phyloP scores from a whole-genome alignment of 345 rosid genomes.

The Lagerstroemia speciosa region DNA sequence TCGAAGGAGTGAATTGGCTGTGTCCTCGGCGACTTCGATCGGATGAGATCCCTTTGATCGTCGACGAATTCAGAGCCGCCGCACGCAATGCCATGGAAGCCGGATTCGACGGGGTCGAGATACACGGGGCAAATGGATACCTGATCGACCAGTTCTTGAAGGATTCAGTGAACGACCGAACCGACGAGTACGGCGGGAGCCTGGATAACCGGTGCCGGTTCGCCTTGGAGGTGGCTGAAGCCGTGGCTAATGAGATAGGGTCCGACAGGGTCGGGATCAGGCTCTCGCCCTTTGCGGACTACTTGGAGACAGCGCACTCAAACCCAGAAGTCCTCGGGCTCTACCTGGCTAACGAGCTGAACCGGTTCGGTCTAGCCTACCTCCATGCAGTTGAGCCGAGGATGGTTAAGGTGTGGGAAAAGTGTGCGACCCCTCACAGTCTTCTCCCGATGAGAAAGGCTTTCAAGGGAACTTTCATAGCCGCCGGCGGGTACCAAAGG shows the following conservation, averaged over 20 bases:
- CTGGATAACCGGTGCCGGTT: constrained; percentile 18
- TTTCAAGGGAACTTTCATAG: too few relatives aligned
- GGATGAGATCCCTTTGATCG: constrained; percentile 29
- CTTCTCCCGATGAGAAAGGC: not conserved
- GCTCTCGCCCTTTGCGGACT: constrained; percentile 14
- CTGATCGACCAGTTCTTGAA: constrained; percentile 44
- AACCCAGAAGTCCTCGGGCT: constrained; percentile 22
- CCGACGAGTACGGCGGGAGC: constrained; percentile 26
- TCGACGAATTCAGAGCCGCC: constrained; percentile 37
- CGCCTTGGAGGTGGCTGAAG: constrained; percentile 14
- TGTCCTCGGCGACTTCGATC: constrained; percentile 32
- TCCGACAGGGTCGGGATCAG: constrained; percentile 12
- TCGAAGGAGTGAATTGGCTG: constrained; percentile 16
- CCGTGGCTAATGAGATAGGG: constrained; percentile 13
- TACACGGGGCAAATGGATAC: constrained; percentile 26
- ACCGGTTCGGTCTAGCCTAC: constrained; percentile 8
- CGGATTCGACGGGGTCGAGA: constrained; percentile 29
- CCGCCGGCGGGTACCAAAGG: too few relatives aligned
- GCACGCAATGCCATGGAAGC: constrained; percentile 59
- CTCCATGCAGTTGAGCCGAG: constrained; percentile 10
- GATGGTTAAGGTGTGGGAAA: not conserved
- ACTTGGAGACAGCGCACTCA: constrained; percentile 14
- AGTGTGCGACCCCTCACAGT: constrained; percentile 6
- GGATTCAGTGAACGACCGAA: constrained; percentile 27
- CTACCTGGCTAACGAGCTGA: constrained; percentile 14